These are phyloP conservation scores for Emmonsia crescens DNA, from an alignment of 2,329 filamentous ascomycete genomes.

Conservation along the genomic window DNA sequence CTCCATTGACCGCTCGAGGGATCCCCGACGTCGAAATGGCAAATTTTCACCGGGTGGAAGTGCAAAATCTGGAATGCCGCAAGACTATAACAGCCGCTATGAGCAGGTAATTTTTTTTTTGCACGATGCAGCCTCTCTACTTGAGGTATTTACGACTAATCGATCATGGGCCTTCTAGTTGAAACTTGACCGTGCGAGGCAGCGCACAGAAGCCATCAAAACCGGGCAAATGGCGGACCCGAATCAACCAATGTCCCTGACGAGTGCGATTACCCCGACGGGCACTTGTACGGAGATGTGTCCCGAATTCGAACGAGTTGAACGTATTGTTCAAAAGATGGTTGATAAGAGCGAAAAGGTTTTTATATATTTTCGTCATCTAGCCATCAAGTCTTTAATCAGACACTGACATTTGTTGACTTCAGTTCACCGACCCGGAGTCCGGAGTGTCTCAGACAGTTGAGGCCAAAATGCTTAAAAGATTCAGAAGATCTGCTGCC, in stretches of 20 bases:
- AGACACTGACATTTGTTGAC: conserved; percentile 9
- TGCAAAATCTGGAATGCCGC: background rate
- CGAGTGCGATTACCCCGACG: conserved; percentile 50
- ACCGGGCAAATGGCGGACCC: conserved; percentile 48
- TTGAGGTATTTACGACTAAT: conserved; percentile 1
- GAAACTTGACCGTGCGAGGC: conserved; percentile 39
- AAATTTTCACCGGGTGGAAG: background rate
- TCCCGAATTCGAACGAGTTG: conserved; percentile 51
- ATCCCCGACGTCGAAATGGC: conserved; percentile 9
- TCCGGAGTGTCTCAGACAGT: conserved; percentile 25
- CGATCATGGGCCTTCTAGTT: conserved; percentile 26
- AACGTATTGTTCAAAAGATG: conserved; percentile 52
- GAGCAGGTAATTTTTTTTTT: conserved; percentile 12
- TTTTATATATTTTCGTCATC: conserved; percentile 4
- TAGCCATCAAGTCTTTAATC: background rate
- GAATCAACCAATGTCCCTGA: conserved; percentile 48
- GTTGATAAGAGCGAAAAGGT: conserved; percentile 52
- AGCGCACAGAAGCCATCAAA: conserved; percentile 42
- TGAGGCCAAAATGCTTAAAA: conserved; percentile 48
- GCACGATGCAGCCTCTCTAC: background rate
- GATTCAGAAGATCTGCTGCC: conserved; percentile 51
- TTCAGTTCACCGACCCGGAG: conserved; percentile 26
- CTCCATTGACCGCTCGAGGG: conserved; percentile 11
- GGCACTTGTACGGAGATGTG: conserved; percentile 56
- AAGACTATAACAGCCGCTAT: conserved; percentile 13